Evolutionary conservation across 306 rosid species (phyloP).

Genomic region (Purshia tridentata): DNA sequence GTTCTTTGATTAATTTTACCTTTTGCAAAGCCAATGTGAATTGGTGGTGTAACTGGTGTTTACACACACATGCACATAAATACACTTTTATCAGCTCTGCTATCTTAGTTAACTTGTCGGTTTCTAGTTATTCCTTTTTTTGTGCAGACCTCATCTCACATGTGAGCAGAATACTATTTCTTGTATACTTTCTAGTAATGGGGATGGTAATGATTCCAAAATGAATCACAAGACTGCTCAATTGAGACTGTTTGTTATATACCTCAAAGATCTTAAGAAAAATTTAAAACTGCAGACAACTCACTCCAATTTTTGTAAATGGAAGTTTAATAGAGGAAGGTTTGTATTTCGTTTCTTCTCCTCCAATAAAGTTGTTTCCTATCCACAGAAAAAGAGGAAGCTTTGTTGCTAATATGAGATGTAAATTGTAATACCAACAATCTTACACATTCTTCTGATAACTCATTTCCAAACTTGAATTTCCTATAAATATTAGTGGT

Average conservation of each 20-base stretch:
- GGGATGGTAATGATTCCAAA: not conserved
- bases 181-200: not conserved
- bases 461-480: not conserved
- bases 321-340: not conserved
- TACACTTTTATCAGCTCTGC: too few species aligned
- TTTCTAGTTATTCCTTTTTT: too few species aligned
- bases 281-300: not conserved
- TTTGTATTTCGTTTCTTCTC: not conserved
- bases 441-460: not conserved
- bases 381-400: not conserved
- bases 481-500: too few species aligned
- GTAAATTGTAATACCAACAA: not conserved
- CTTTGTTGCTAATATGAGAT: not conserved
- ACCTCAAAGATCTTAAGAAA: not conserved
- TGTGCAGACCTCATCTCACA: not conserved
- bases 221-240: not conserved
- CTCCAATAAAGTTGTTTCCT: not conserved
- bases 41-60: not conserved
- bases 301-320: not conserved
- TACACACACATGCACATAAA: not conserved
- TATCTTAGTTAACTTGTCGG: too few species aligned
- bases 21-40: not conserved
- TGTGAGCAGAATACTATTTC: not conserved
- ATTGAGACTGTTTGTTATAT: not conserved
- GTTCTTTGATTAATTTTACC: conserved; percentile 10